Conservation (phyloP, 352 stramenopile species). For the Phytophthora fragariaefolia region DNA sequence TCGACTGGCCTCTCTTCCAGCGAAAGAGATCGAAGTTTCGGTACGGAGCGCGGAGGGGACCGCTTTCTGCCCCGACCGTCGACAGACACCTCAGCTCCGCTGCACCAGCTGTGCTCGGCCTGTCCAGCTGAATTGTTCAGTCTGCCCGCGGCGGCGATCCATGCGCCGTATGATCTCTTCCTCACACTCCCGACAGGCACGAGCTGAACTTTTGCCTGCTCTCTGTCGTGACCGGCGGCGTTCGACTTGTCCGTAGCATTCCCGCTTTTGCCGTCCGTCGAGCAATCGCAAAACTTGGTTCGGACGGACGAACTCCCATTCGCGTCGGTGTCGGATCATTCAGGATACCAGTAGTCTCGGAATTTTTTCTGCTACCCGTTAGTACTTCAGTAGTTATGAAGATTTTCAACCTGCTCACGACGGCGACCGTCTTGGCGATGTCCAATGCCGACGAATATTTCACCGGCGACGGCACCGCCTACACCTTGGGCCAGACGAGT, state of each 20-base stretch:
- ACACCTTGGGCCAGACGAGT: conserved; percentile 47
- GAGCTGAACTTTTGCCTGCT: conserved; percentile 14
- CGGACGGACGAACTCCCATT: conserved; percentile 4
- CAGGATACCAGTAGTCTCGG: no score
- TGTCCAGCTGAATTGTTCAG: conserved; percentile 21
- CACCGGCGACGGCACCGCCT: conserved; percentile 51
- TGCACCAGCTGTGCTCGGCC: conserved; percentile 21
- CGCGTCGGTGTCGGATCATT: conserved; percentile 12
- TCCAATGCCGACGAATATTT: conserved; percentile 43
- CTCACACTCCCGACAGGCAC: conserved; percentile 13
- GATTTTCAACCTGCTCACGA: conserved; percentile 9
- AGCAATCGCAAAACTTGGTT: conserved; percentile 21
- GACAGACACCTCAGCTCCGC: conserved; percentile 26
- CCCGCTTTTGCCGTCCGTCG: conserved; percentile 29
- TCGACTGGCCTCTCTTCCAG: no score
- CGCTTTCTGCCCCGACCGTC: conserved; percentile 22
- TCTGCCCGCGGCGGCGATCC: conserved; percentile 4
- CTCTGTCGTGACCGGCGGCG: conserved; percentile 12
- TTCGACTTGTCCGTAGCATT: conserved; percentile 21
- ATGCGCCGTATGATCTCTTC: conserved; percentile 15
- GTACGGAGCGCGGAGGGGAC: conserved; percentile 12
- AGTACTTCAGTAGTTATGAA: conserved; percentile 29
- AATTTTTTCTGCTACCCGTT: not conserved
- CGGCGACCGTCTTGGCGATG: conserved; percentile 9
- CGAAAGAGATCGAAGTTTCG: conserved; percentile 14